Percentiles rank a stretch among this genome's conserved stretches.
phyloP scores from a whole-genome alignment of 768 basidiomycete species.

The Strobilomyces echinocephalus region DNA sequence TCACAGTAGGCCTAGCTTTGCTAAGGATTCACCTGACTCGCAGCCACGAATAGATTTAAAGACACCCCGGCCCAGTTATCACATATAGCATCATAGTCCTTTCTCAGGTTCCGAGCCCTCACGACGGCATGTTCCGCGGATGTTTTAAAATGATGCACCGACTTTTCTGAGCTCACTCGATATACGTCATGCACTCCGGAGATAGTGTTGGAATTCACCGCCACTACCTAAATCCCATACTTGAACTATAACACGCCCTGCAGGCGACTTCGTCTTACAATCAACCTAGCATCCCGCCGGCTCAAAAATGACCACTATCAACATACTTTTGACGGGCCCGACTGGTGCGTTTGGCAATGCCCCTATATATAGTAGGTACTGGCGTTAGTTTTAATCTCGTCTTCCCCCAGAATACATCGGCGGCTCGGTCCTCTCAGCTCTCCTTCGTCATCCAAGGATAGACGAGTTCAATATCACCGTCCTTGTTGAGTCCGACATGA shows the following conservation, averaged over 20 bases:
- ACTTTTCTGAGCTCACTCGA: not conserved
- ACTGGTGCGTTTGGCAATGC: slow-evolving; percentile 15
- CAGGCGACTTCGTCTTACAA: not conserved
- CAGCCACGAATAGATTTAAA: too few relatives aligned
- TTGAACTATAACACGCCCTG: not conserved
- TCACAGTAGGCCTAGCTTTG: too few relatives aligned
- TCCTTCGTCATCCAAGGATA: slow-evolving; percentile 41
- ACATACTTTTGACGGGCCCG: slow-evolving; percentile 15
- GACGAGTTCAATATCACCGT: slow-evolving; percentile 41
- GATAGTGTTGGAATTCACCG: slow-evolving; percentile 3
- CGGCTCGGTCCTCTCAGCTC: slow-evolving; percentile 45
- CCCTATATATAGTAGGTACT: too few relatives aligned
- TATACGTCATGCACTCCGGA: not conserved
- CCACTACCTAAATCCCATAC: not conserved
- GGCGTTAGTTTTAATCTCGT: not conserved
- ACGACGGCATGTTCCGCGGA: not conserved
- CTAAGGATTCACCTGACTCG: too few relatives aligned
- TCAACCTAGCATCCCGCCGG: not conserved
- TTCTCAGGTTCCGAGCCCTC: not conserved
- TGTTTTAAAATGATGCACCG: not conserved
- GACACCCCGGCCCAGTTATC: too few relatives aligned
- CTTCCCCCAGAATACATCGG: slow-evolving; percentile 47
- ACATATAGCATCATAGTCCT: too few relatives aligned
- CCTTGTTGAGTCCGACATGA: slow-evolving; percentile 41
- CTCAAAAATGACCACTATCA: slow-evolving; percentile 6